Conservation (phyloP, 805 yeast genomes). For the Brettanomyces sp. region DNA sequence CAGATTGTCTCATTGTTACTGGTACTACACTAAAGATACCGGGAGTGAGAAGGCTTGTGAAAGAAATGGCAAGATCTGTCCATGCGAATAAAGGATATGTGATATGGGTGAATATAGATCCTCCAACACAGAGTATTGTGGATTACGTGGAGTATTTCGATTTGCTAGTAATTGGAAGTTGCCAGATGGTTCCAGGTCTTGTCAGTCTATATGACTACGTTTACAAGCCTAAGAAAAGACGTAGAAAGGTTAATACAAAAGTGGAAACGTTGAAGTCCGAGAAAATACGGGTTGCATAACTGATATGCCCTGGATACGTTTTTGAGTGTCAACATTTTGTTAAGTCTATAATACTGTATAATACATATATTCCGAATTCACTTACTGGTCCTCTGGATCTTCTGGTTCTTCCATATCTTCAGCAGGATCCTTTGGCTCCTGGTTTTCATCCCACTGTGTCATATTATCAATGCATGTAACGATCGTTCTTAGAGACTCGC, state of each 20-base stretch:
- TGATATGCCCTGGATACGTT: neutral
- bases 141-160: conserved; percentile 47
- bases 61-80: conserved; percentile 49
- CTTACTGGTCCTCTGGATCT: conserved; percentile 24
- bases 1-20: conserved; percentile 72
- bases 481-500: conserved; percentile 69
- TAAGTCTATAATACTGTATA: neutral
- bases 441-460: conserved; percentile 95
- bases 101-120: conserved; percentile 52
- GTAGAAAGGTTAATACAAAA: conserved; percentile 1
- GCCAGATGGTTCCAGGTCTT: conserved; percentile 42
- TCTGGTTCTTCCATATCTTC: conserved; percentile 66
- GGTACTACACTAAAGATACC: conserved; percentile 84
- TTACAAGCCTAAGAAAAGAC: conserved; percentile 12
- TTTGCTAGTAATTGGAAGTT: conserved; percentile 53
- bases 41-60: conserved; percentile 54
- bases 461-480: conserved; percentile 90
- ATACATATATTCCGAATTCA: neutral
- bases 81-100: conserved; percentile 50
- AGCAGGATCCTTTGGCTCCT: conserved; percentile 93
- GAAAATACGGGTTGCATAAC: neutral
- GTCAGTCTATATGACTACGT: conserved; percentile 15
- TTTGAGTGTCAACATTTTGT: neutral
- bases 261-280: neutral
- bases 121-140: conserved; percentile 40